These are phyloP conservation scores for Geranomyces variabilis DNA, from an alignment of 192 early-diverging fungal species.

Conservation along the genomic window DNA sequence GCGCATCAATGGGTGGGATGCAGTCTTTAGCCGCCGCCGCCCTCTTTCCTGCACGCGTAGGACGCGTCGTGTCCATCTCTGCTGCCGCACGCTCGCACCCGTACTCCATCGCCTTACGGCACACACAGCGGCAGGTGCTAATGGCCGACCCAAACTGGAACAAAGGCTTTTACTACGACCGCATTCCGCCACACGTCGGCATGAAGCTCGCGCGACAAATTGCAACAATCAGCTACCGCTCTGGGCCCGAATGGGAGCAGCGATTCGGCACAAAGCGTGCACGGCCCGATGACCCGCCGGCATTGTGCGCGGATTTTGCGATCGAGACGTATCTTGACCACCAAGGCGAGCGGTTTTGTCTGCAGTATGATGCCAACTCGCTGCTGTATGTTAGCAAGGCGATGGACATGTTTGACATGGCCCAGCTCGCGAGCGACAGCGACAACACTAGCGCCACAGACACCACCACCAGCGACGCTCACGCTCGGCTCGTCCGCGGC, in stretches of 20 bases:
- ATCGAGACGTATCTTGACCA: slow-evolving; percentile 97
- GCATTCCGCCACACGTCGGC: slow-evolving; percentile 84
- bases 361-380: slow-evolving; percentile 93
- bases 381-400: slow-evolving; percentile 92
- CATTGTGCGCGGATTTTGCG: slow-evolving; percentile 88
- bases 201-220: slow-evolving; percentile 96
- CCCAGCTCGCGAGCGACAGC: slow-evolving; percentile 8
- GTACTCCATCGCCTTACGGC: slow-evolving; percentile 91
- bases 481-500: slow-evolving; percentile 64
- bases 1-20: slow-evolving; percentile 93
- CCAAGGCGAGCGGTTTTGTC: slow-evolving; percentile 89
- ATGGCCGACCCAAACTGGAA: slow-evolving; percentile 98
- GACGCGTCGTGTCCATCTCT: slow-evolving; percentile 80
- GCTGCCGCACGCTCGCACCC: slow-evolving; percentile 94
- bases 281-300: slow-evolving; percentile 72
- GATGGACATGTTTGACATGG: slow-evolving; percentile 98
- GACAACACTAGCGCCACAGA: slow-evolving; percentile 61
- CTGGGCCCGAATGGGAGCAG: slow-evolving; percentile 97
- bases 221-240: slow-evolving; percentile 90
- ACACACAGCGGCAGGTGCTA: slow-evolving; percentile 89
- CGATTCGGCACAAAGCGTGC: slow-evolving; percentile 87
- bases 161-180: slow-evolving; percentile 90
- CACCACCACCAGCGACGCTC: slow-evolving; percentile 58
- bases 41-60: slow-evolving; percentile 81
- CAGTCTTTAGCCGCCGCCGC: slow-evolving; percentile 85